These are phyloP conservation scores for Saraca asoca DNA, from an alignment of 331 rosid genomes.

Conservation along the genomic window DNA sequence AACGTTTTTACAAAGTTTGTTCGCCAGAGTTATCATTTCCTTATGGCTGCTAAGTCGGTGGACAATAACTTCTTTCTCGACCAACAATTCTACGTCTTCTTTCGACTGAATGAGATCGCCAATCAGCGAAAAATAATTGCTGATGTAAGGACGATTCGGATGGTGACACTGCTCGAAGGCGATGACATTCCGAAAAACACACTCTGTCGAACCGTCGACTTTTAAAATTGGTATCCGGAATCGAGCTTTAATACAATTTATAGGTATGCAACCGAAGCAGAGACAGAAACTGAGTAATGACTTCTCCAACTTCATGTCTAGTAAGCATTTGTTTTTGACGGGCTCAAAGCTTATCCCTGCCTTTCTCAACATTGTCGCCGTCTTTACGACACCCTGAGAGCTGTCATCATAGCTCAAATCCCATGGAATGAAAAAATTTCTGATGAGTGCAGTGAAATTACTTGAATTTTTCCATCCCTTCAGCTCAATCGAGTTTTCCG, in stretches of 20 bases:
- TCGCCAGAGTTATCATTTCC: not conserved
- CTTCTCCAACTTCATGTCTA: not conserved
- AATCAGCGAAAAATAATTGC: slow-evolving; percentile 8
- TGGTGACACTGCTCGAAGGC: slow-evolving; percentile 36
- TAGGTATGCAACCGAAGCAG: not conserved
- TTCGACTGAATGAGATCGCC: not conserved
- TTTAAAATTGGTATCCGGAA: not conserved
- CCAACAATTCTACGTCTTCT: slow-evolving; percentile 15
- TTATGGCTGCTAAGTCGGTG: not conserved
- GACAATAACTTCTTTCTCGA: slow-evolving; percentile 8
- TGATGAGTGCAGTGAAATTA: slow-evolving; percentile 11
- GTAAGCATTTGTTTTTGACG: not conserved
- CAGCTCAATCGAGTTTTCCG: too few species aligned
- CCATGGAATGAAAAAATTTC: not conserved
- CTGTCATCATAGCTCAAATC: not conserved
- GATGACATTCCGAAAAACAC: slow-evolving; percentile 23
- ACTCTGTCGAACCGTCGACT: not conserved
- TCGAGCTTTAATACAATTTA: not conserved
- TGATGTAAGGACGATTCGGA: not conserved
- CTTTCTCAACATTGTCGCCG: not conserved
- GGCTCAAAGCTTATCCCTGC: not conserved
- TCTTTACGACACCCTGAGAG: not conserved
- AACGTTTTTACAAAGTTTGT: slow-evolving; percentile 6
- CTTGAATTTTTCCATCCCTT: too few species aligned
- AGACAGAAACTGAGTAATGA: not conserved